Conservation (phyloP, 352 stramenopile genomes). For the Globisporangium radiosum region DNA sequence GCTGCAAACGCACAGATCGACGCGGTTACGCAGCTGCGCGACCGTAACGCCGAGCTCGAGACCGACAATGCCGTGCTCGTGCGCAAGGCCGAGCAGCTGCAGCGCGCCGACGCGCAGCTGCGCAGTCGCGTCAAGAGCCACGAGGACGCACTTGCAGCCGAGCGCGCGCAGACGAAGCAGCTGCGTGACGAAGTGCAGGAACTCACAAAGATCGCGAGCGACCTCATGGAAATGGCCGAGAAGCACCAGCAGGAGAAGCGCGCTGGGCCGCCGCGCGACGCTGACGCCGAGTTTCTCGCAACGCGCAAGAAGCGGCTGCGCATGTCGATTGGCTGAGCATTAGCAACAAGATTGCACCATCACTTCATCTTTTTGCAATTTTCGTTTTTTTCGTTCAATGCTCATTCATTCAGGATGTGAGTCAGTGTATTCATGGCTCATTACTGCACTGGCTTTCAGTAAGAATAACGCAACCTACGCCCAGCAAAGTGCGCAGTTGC, state of each 20-base stretch:
- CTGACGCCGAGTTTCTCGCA: slow-evolving; percentile 9
- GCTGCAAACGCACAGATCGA: slow-evolving; percentile 27
- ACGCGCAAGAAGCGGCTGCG: slow-evolving; percentile 16
- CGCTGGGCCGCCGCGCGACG: slow-evolving; percentile 3
- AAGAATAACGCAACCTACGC: too few relatives aligned
- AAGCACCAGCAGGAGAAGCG: slow-evolving; percentile 34
- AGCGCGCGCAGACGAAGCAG: slow-evolving; percentile 27
- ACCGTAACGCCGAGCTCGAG: slow-evolving; percentile 19
- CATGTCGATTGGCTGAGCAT: slow-evolving; percentile 12
- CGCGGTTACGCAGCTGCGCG: slow-evolving; percentile 1
- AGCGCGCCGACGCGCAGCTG: slow-evolving; percentile 53
- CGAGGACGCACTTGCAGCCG: slow-evolving; percentile 29
- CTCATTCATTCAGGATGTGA: too few relatives aligned
- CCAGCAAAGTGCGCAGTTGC: too few relatives aligned
- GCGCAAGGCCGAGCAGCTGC: slow-evolving; percentile 53
- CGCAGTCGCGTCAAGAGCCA: slow-evolving; percentile 36
- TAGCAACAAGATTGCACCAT: too few relatives aligned
- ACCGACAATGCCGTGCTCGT: slow-evolving; percentile 63
- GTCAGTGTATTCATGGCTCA: too few relatives aligned
- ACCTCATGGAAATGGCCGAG: slow-evolving; percentile 67
- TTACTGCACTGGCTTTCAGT: too few relatives aligned
- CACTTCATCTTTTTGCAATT: too few relatives aligned
- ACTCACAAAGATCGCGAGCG: slow-evolving; percentile 48
- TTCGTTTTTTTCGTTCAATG: too few relatives aligned
- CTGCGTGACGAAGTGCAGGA: slow-evolving; percentile 47